A percentile compares a stretch with the other conserved stretches of the same genome.
phyloP scores from a whole-genome alignment of 169 alveolate species.

The Babesia microti region DNA sequence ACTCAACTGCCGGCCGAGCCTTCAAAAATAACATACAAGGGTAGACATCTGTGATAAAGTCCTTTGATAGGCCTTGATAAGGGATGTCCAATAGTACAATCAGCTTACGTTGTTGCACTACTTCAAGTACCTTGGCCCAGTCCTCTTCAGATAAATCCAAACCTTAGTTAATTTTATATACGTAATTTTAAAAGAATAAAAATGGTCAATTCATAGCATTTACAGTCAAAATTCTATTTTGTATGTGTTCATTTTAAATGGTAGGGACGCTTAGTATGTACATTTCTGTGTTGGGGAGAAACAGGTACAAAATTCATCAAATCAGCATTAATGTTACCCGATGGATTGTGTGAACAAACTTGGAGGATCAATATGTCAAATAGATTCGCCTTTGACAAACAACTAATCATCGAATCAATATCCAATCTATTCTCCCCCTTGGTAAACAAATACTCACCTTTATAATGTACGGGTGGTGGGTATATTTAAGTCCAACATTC shows the following conservation, averaged over 20 bases:
- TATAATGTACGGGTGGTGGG: conserved; percentile 30
- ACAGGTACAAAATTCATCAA: too few species aligned
- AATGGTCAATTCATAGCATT: too few species aligned
- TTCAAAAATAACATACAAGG: conserved; percentile 21
- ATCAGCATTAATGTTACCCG: too few species aligned
- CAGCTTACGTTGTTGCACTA: conserved; percentile 12
- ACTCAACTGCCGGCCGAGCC: conserved; percentile 18
- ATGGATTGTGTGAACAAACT: too few species aligned
- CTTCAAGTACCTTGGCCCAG: conserved; percentile 21
- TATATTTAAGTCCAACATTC: conserved; percentile 22
- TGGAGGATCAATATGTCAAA: conserved; percentile 29
- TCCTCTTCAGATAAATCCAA: conserved; percentile 29
- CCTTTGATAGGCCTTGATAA: conserved; percentile 36
- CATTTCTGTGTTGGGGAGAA: too few species aligned
- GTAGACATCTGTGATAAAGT: conserved; percentile 16
- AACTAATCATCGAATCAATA: conserved; percentile 16
- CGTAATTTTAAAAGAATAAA: too few species aligned
- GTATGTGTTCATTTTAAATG: too few species aligned
- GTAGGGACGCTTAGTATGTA: too few species aligned
- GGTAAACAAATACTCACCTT: too few species aligned
- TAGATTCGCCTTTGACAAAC: conserved; percentile 4
- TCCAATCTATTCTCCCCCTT: conserved; percentile 16
- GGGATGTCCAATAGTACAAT: conserved; percentile 40
- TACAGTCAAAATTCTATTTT: too few species aligned
- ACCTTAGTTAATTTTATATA: too few species aligned